These are phyloP conservation scores for Heliocybe sulcata DNA, from an alignment of 1,284 basidiomycete genomes.

Conservation along the genomic window DNA sequence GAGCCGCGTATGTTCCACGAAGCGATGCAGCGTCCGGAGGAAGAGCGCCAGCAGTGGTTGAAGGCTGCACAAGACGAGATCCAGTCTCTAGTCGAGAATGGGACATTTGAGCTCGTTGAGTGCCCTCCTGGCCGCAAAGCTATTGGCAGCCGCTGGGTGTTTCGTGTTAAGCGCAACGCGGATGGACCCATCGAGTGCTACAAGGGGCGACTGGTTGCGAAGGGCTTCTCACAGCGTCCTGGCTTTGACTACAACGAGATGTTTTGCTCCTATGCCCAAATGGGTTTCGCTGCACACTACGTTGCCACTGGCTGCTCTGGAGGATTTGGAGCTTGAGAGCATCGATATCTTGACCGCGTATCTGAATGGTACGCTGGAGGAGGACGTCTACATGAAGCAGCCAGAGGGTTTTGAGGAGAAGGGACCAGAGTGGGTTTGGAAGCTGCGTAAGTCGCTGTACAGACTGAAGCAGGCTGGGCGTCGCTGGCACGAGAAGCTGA, in stretches of 20 bases:
- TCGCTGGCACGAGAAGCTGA: slow-evolving; percentile 2
- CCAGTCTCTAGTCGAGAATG: not conserved
- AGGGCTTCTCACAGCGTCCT: slow-evolving; percentile 32
- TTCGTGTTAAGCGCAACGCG: slow-evolving; percentile 28
- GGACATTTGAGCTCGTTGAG: not conserved
- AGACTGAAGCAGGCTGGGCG: slow-evolving; percentile 14
- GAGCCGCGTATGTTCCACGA: not conserved
- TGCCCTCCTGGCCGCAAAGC: not conserved
- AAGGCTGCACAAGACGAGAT: not conserved
- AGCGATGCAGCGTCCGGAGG: not conserved
- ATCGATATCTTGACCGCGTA: slow-evolving; percentile 28
- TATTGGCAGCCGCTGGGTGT: slow-evolving; percentile 22
- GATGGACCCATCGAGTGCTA: slow-evolving; percentile 22
- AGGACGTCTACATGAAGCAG: slow-evolving; percentile 24
- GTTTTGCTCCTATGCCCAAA: slow-evolving; percentile 27
- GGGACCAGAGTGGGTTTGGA: no score
- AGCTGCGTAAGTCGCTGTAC: slow-evolving; percentile 3
- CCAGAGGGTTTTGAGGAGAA: slow-evolving; percentile 20
- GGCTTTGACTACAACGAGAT: slow-evolving; percentile 34
- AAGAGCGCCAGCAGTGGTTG: not conserved
- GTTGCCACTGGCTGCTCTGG: slow-evolving; percentile 25
- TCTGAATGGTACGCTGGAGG: slow-evolving; percentile 21
- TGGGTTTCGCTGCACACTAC: slow-evolving; percentile 23
- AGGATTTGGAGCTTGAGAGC: slow-evolving; percentile 26
- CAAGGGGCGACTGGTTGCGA: slow-evolving; percentile 31